These are phyloP conservation scores for Fragaria nilgerrensis DNA, from an alignment of 306 rosid genomes.

Conservation along the genomic window DNA sequence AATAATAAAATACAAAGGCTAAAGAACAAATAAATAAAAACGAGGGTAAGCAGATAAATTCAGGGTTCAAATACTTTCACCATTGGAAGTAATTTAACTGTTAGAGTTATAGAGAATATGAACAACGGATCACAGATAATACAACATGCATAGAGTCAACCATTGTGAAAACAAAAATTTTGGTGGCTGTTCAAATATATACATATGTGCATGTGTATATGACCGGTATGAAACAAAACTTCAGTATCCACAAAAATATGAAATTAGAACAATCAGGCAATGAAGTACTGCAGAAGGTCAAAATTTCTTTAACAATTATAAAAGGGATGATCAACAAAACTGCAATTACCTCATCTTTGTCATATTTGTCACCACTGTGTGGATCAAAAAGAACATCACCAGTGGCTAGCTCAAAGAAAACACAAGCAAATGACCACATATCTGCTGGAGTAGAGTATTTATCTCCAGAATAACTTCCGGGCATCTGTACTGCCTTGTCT, in stretches of 20 bases:
- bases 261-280: background rate
- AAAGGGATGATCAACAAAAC: background rate
- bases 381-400: conserved; percentile 93
- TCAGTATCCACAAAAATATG: background rate
- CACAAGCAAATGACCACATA: conserved; percentile 91
- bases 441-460: conserved; percentile 81
- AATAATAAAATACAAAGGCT: background rate
- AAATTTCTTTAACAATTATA: background rate
- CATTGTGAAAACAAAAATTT: background rate
- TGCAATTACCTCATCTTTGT: conserved; percentile 71
- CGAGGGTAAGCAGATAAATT: background rate
- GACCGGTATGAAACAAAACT: background rate
- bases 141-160: background rate
- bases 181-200: background rate
- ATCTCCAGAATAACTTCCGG: conserved; percentile 91
- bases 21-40: background rate
- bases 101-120: background rate
- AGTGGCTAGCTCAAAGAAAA: conserved; percentile 82
- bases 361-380: conserved; percentile 83
- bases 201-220: background rate
- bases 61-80: background rate
- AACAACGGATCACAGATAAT: background rate
- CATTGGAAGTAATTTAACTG: background rate
- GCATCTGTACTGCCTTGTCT: conserved; percentile 87
- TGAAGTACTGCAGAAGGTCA: background rate